Evolutionary conservation across 805 yeast species (phyloP).

Genomic region (Candida endomychidarum): DNA sequence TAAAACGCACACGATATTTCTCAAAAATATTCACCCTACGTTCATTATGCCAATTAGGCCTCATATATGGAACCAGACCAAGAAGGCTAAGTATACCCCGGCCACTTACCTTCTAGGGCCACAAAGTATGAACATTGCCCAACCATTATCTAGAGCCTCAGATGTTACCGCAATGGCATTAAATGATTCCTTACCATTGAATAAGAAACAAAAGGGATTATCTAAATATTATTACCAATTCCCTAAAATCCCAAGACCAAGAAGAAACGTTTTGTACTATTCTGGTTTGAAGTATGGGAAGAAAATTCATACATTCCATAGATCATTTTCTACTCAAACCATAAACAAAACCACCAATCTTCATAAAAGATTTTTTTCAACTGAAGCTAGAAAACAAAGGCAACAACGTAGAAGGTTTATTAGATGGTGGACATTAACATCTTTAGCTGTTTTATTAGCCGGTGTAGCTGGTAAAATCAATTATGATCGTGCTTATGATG

Average conservation of each 20-base stretch:
- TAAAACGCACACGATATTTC: constrained; percentile 8
- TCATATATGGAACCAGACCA: constrained; percentile 17
- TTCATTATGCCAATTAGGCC: constrained; percentile 25
- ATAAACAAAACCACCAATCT: constrained; percentile 36
- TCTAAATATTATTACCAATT: constrained; percentile 39
- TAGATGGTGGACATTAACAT: constrained; percentile 56
- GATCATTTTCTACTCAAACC: constrained; percentile 34
- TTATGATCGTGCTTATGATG: constrained; percentile 34
- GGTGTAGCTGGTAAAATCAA: constrained; percentile 52
- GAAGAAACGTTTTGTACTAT: constrained; percentile 52
- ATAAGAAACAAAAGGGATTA: constrained; percentile 20
- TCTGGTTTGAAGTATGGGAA: constrained; percentile 28
- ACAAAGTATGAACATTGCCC: constrained; percentile 38
- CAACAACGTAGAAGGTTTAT: constrained; percentile 41
- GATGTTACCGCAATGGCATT: constrained; percentile 33
- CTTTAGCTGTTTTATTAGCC: constrained; percentile 51
- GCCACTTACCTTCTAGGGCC: constrained; percentile 34
- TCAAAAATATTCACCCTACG: background rate
- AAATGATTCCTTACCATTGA: constrained; percentile 18
- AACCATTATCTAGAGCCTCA: constrained; percentile 44
- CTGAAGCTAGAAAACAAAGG: constrained; percentile 41
- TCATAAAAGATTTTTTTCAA: constrained; percentile 41
- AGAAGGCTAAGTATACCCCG: constrained; percentile 22
- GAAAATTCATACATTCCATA: constrained; percentile 14
- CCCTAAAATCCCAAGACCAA: constrained; percentile 59